Conservation (phyloP, 2,329 filamentous ascomycete genomes). For the Trichoderma oligosporum region DNA sequence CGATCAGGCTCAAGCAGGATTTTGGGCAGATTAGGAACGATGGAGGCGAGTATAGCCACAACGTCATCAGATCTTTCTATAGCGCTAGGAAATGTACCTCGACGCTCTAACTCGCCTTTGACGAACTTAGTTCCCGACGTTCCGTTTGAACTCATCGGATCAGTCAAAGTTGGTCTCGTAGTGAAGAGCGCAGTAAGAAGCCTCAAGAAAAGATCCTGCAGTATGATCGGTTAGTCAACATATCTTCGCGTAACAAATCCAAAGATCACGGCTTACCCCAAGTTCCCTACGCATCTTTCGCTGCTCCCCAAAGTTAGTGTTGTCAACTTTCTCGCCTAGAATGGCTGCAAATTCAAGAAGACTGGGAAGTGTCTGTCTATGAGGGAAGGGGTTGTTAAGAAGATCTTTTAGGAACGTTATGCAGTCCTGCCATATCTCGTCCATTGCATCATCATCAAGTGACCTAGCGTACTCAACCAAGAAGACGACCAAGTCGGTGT, state of each 20-base stretch:
- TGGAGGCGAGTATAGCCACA: constrained; percentile 70
- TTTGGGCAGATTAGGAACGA: constrained; percentile 75
- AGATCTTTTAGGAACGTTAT: constrained; percentile 87
- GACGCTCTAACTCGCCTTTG: constrained; percentile 36
- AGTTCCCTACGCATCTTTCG: constrained; percentile 86
- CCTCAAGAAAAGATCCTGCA: constrained; percentile 79
- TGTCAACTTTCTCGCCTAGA: constrained; percentile 91
- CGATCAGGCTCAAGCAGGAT: constrained; percentile 84
- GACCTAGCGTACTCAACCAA: constrained; percentile 85
- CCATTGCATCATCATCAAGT: constrained; percentile 93
- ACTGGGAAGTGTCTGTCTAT: constrained; percentile 82
- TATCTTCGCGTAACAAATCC: not conserved
- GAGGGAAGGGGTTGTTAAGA: constrained; percentile 88
- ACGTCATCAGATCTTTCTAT: constrained; percentile 66
- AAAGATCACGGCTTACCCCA: constrained; percentile 54
- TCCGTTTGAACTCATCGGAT: constrained; percentile 41
- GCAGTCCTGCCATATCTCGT: constrained; percentile 97
- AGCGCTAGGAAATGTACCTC: constrained; percentile 35
- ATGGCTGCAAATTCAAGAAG: constrained; percentile 86
- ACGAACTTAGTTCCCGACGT: constrained; percentile 35
- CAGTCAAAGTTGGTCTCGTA: constrained; percentile 71
- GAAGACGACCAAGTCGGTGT: constrained; percentile 82
- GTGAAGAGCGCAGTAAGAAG: constrained; percentile 93
- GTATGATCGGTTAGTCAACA: not conserved
- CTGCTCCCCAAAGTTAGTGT: constrained; percentile 95